Conservation (phyloP, 1,139 yeast species). For the Diutina siamensis region DNA sequence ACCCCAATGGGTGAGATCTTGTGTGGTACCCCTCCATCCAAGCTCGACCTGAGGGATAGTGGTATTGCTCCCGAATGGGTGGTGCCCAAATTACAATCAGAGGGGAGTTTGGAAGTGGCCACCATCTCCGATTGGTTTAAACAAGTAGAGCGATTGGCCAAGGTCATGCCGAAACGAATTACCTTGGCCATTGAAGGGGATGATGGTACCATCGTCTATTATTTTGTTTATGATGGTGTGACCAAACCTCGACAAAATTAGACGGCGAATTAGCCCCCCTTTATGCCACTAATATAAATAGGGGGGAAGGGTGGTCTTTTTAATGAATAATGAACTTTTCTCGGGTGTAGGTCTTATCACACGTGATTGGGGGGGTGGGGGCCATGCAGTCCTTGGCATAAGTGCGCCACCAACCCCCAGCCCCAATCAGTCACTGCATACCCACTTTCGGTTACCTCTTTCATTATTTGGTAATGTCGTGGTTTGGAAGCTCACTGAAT, state of each 20-base stretch:
- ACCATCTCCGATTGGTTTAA: constrained; percentile 17
- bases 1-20: constrained; percentile 10
- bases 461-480: no score
- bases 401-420: neutral
- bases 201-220: constrained; percentile 61
- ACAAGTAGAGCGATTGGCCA: constrained; percentile 10
- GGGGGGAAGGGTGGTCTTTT: neutral
- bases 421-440: neutral
- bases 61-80: constrained; percentile 23
- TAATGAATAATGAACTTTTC: no score
- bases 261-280: no score
- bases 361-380: no score
- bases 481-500: constrained; percentile 43
- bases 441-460: no score
- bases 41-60: constrained; percentile 16
- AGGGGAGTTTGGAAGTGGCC: neutral
- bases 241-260: constrained; percentile 33
- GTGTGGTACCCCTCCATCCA: constrained; percentile 22
- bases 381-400: no score
- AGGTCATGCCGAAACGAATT: constrained; percentile 24
- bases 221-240: constrained; percentile 51
- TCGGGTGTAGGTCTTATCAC: no score
- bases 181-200: constrained; percentile 46
- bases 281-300: no score
- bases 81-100: constrained; percentile 15